These are phyloP conservation scores for Mycena albidolilacea DNA, from an alignment of 768 basidiomycete species.

Conservation along the genomic window DNA sequence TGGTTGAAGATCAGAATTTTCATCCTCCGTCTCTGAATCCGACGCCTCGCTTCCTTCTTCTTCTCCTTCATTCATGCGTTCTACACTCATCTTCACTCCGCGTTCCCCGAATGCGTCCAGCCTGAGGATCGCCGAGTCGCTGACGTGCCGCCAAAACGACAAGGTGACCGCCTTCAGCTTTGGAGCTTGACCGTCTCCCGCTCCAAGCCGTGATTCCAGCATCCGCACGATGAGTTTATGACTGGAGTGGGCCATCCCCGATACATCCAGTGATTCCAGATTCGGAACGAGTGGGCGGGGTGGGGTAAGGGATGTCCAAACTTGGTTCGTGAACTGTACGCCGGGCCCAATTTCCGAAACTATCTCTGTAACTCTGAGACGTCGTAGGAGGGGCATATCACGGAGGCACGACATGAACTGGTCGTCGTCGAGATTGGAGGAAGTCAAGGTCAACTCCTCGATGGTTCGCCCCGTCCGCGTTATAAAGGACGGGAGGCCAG, in stretches of 20 bases:
- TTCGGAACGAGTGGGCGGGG: conserved; percentile 3
- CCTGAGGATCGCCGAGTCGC: not conserved
- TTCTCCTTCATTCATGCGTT: not conserved
- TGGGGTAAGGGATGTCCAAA: conserved; percentile 18
- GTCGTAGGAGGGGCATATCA: conserved; percentile 9
- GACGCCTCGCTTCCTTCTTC: not conserved
- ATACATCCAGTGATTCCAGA: not conserved
- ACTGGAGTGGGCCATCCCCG: not conserved
- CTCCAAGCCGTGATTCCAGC: conserved; percentile 1
- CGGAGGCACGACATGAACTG: conserved; percentile 15
- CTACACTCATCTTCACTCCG: not conserved
- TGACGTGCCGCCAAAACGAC: not conserved
- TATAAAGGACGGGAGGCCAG: conserved; percentile 1
- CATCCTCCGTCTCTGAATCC: not conserved
- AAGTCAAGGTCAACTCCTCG: not conserved
- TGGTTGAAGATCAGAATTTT: too few species aligned
- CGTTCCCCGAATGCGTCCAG: not conserved
- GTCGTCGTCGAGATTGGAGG: not conserved
- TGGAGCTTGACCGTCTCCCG: not conserved
- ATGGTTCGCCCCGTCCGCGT: conserved; percentile 8
- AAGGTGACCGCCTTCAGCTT: not conserved
- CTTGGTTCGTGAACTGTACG: conserved; percentile 1
- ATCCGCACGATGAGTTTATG: not conserved
- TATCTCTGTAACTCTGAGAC: not conserved
- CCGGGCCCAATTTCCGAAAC: not conserved